Evolutionary conservation across 2,329 filamentous ascomycete species (phyloP), one percentile per base, ranked within the genome.

Genomic region (Teratosphaeria destructans): DNA sequence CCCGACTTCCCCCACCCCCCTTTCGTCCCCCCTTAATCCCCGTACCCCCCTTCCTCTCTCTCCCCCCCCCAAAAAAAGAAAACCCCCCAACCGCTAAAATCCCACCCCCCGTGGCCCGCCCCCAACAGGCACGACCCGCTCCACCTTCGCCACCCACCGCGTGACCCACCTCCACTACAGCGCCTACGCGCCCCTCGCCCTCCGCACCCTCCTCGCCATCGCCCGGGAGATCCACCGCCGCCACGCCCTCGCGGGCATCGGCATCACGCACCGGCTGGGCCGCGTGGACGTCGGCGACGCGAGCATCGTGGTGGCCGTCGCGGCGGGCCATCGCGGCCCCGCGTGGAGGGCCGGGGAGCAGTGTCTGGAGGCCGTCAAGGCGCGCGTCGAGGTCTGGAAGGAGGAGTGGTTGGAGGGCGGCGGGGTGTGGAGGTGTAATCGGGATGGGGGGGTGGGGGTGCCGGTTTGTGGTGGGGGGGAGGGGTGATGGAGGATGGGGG

Each of bases 371-470:
- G 78, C 84, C 71, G 90, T 89, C 70, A 99, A 97, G 77, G 83
- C 82, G 59, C 85, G 81, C 65, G 90, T 90, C n/a, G 94, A 99
- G 78, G 86, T 99, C 52, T 96, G 93, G 93, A 96, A 96, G 77
- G 79, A 85, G 64, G 93, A 97, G 77, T 88, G 90, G 72, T 96
- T 96, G 78, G 87, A 85, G 26, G 86, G 88, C 63, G 89, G 86
- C 16, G 80, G 82, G 6, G 82, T 94, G 53, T 96, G 92, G 92
- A 86, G 90, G 75, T 90, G 89, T 62, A 96, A 96, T 75, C 77
- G 86, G 64, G 91, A 95, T 74, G 88, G 88, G 10, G 77, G 79
- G 61, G 74, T 76, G 55, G 87, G 85, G 6, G 77, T 71, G 43
- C 65, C 66, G 29, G 70, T 60, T 32, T 32, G 29, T 32, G 29